These are phyloP conservation scores for Wallacemonas sp. DNA, from an alignment of 208 protist species.

Conservation along the genomic window DNA sequence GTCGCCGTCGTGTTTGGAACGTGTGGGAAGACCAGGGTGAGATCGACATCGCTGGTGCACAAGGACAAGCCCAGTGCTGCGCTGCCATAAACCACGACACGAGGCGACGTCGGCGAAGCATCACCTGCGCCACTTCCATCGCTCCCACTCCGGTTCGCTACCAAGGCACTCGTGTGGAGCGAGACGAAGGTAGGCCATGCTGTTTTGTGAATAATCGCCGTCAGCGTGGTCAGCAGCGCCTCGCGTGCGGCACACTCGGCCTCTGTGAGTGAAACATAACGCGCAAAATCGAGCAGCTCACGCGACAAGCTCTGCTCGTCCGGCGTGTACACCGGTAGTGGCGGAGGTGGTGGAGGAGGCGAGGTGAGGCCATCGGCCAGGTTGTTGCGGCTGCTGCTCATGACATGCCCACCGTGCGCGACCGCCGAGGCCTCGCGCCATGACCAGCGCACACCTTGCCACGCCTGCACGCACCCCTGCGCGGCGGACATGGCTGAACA, in stretches of 20 bases:
- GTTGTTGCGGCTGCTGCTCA: no score
- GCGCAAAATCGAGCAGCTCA: slow-evolving; percentile 52
- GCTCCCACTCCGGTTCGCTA: neutral
- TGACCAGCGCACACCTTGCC: no score
- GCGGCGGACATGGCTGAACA: no score
- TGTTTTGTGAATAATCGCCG: neutral
- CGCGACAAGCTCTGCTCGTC: slow-evolving; percentile 36
- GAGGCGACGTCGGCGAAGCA: neutral
- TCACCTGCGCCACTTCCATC: neutral
- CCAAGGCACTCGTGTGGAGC: neutral
- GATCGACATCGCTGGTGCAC: slow-evolving; percentile 56
- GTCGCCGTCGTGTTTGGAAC: no score
- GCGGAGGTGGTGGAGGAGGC: neutral
- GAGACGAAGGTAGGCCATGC: neutral
- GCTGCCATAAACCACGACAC: slow-evolving; percentile 61
- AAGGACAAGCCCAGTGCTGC: slow-evolving; percentile 61
- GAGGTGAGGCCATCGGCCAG: no score
- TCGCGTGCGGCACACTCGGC: slow-evolving; percentile 25
- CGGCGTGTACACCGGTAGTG: slow-evolving; percentile 20
- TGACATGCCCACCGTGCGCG: no score
- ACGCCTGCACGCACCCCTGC: no score
- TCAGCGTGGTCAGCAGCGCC: slow-evolving; percentile 20
- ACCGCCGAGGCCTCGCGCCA: no score
- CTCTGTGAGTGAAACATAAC: slow-evolving; percentile 27
- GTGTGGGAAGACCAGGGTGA: slow-evolving; percentile 32